These are phyloP conservation scores for Sporothrix pseudoabietina DNA, from an alignment of 2,329 filamentous ascomycete genomes.

Conservation along the genomic window DNA sequence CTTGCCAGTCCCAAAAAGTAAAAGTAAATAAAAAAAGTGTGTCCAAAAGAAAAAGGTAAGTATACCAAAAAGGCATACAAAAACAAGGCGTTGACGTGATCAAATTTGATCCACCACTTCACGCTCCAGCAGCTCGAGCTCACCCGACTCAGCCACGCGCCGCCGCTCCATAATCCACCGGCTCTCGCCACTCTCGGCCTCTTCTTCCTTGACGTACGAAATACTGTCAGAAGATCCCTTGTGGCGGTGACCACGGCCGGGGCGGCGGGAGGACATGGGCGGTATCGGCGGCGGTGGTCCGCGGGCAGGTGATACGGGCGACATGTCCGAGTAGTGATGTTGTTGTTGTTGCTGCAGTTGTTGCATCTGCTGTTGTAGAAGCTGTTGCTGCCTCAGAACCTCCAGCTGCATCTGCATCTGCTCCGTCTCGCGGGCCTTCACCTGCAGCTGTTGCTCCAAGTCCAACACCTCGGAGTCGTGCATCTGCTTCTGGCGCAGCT, in stretches of 20 bases:
- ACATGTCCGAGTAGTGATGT: not conserved
- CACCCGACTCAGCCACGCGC: slow-evolving; percentile 65
- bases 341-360: not conserved
- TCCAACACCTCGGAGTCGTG: slow-evolving; percentile 18
- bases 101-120: slow-evolving; percentile 62
- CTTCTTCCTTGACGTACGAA: slow-evolving; percentile 67
- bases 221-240: slow-evolving; percentile 67
- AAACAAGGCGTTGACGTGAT: slow-evolving; percentile 1
- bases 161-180: slow-evolving; percentile 72
- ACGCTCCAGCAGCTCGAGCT: slow-evolving; percentile 65
- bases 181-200: slow-evolving; percentile 58
- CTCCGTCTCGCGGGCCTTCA: slow-evolving; percentile 26
- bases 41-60: not conserved
- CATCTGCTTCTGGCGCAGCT: slow-evolving; percentile 21
- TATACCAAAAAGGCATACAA: not conserved
- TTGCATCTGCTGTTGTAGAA: not conserved
- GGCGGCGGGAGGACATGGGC: slow-evolving; percentile 36
- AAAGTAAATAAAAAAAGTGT: not conserved
- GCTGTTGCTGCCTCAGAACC: not conserved
- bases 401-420: slow-evolving; percentile 23
- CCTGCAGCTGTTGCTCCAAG: slow-evolving; percentile 26
- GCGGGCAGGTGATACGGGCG: slow-evolving; percentile 4
- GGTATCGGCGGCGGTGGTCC: slow-evolving; percentile 21
- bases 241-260: slow-evolving; percentile 55
- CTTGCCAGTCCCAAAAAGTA: not conserved